phyloP scores from a whole-genome alignment of 306 rosid species.

The Pyrus pyrifolia region DNA sequence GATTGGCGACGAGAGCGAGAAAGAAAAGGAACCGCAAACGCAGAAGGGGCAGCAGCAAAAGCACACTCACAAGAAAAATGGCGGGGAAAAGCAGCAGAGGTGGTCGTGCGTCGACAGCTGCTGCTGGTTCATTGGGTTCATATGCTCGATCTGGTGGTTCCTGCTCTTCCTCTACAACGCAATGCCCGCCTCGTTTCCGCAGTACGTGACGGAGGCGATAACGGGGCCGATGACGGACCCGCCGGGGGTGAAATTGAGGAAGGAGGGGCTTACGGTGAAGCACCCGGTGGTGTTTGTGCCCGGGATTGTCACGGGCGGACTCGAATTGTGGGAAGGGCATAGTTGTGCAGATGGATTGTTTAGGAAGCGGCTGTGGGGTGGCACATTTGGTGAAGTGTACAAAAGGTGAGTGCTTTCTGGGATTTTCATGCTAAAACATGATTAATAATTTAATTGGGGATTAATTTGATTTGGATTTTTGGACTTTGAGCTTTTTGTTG shows the following conservation, averaged over 20 bases:
- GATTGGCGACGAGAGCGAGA: constrained; percentile 13
- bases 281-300: constrained; percentile 86
- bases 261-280: constrained; percentile 59
- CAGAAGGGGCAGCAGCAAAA: neutral
- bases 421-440: neutral
- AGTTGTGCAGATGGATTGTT: constrained; percentile 71
- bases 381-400: constrained; percentile 71
- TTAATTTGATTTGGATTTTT: neutral
- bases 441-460: neutral
- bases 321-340: constrained; percentile 81
- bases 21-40: constrained; percentile 8
- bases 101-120: constrained; percentile 65
- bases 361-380: constrained; percentile 79
- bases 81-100: neutral
- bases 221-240: constrained; percentile 73
- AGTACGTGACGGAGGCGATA: constrained; percentile 70
- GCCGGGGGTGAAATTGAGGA: constrained; percentile 66
- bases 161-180: constrained; percentile 57
- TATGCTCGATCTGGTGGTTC: constrained; percentile 73
- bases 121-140: constrained; percentile 63
- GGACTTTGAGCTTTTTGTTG: neutral
- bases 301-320: constrained; percentile 76
- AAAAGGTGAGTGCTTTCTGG: constrained; percentile 35
- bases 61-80: neutral
- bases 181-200: constrained; percentile 84